Conservation (phyloP, 78 protist genomes). For the Andalucia godoyi region DNA sequence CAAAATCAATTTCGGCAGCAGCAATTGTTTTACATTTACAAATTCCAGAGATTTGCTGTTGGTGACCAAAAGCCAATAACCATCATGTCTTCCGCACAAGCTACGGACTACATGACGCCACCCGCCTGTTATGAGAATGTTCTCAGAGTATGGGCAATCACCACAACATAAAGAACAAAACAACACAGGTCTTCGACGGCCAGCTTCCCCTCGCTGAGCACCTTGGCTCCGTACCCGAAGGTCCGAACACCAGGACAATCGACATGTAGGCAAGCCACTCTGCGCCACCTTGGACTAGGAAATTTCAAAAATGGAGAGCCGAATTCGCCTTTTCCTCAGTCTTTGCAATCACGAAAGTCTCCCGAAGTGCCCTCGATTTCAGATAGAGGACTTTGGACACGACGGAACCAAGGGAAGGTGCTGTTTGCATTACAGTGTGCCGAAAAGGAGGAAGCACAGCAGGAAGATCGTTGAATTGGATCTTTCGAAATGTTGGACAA, state of each 20-base stretch:
- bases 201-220: not conserved
- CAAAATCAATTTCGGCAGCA: no score
- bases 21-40: no score
- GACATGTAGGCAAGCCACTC: not conserved
- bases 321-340: no score
- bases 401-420: not conserved
- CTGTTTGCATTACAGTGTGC: not conserved
- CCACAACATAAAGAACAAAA: conserved; percentile 17
- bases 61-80: no score
- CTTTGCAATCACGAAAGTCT: no score
- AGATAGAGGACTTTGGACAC: not conserved
- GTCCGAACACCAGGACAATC: not conserved
- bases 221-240: conserved; percentile 14
- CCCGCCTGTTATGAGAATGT: not conserved
- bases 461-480: no score
- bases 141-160: not conserved
- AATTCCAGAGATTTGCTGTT: no score
- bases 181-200: conserved; percentile 8
- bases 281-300: not conserved
- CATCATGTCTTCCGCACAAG: conserved; percentile 8
- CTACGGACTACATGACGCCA: not conserved
- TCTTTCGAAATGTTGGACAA: no score
- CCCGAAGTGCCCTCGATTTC: no score
- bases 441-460: not conserved
- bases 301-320: not conserved